Evolutionary conservation across 441 rosid species (phyloP).

Genomic region (Rhodomyrtus psidioides): DNA sequence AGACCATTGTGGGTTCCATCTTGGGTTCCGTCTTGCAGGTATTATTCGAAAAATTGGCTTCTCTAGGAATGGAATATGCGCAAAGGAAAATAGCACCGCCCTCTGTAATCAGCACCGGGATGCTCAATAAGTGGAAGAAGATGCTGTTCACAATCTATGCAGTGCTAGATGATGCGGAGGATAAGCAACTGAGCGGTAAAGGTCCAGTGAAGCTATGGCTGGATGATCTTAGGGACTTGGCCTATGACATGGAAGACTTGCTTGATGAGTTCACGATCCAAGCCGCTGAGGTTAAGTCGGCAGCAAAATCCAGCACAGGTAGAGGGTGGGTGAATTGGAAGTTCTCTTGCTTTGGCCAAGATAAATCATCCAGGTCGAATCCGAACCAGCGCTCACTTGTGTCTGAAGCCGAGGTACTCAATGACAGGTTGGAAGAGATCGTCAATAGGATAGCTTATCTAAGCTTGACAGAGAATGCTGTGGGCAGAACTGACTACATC

Average conservation of each 20-base stretch:
- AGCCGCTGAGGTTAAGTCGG: accelerated
- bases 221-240: not conserved
- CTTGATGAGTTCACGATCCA: not conserved
- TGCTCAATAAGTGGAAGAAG: not conserved
- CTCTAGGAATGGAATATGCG: too few species aligned
- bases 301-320: not conserved
- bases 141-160: not conserved
- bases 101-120: not conserved
- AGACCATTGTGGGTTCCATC: too few species aligned
- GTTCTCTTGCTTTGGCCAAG: not conserved
- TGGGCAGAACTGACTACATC: too few species aligned
- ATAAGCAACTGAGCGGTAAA: not conserved
- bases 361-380: not conserved
- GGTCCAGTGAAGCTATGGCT: not conserved
- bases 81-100: not conserved
- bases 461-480: too few species aligned
- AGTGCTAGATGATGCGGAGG: not conserved
- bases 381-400: too few species aligned
- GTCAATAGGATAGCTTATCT: too few species aligned
- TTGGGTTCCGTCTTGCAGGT: too few species aligned
- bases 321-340: not conserved
- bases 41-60: too few species aligned
- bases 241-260: not conserved
- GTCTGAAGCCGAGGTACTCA: too few species aligned
- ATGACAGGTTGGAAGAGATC: too few species aligned